Evolutionary conservation across 345 rosid genomes (phyloP), one percentile per base, ranked within the genome.

Genomic region (Citrus maxima): DNA sequence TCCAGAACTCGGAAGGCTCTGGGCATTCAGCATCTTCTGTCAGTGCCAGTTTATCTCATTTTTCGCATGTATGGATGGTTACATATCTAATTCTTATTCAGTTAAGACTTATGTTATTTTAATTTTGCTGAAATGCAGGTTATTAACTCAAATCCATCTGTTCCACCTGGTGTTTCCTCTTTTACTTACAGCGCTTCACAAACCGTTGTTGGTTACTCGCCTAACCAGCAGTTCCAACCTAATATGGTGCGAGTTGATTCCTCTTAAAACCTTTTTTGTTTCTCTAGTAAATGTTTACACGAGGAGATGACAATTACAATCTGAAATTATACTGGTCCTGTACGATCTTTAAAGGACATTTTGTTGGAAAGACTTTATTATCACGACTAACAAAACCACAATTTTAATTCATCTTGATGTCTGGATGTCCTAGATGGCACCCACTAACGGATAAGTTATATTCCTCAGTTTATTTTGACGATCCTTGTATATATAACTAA

Each of bases 231-330:
- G n/a, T 75, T 75, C 37, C 79, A 56, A 58, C 27, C 84, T 73
- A 63, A 72, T 76, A 56, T 13, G n/a, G 88, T 83, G 82, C 81
- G 84, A 16, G 54, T 82, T 72, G 40, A 56, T 62, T 49, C 65
- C 6, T 55, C 62, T 18, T 8, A 42, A 51, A 62, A 37, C 42
- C 9, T n/a, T 49, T 25, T 25, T 27, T n/a, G 38, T 28, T 55
- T 73, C 13, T 5, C 0, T 55, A 32, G 24, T 34, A 7, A 65
- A 32, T 32, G 12, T 65, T 65, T 65, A 34, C 8, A 4, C 1
- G 22, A 64, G 40, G 10, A 64, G 21, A 30, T 64, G 5, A 32
- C 22, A 16, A 16, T 64, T 32, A 64, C 35, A 22, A 30, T 32
- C 10, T 14, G 67, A 16, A 30, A 64, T 30, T 64, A 18, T 64